These are phyloP conservation scores for Raphidocelis subcapitata DNA, from an alignment of 139 green algal genomes.

Conservation along the genomic window DNA sequence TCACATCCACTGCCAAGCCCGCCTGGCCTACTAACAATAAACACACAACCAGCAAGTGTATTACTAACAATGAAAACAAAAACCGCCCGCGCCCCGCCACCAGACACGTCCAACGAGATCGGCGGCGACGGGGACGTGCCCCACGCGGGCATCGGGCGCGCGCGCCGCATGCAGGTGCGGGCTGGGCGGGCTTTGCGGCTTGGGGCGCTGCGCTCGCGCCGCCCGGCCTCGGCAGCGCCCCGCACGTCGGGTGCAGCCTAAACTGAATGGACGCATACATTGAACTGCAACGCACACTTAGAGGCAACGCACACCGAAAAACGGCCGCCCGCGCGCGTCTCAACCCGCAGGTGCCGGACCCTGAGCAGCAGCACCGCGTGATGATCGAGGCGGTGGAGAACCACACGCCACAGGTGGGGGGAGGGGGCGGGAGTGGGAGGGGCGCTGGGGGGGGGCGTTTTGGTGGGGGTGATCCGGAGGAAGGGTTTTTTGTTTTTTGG, in stretches of 20 bases:
- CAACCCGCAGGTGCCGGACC: constrained; percentile 36
- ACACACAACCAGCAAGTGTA: neutral
- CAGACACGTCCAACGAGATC: constrained; percentile 84
- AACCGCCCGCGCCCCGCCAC: neutral
- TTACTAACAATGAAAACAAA: neutral
- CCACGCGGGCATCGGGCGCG: constrained; percentile 90
- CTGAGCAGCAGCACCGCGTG: constrained; percentile 73
- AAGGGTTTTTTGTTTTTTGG: too few relatives aligned
- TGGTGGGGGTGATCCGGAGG: too few relatives aligned
- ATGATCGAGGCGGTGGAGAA: constrained; percentile 99
- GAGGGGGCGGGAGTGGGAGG: neutral
- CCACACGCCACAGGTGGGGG: constrained; percentile 86
- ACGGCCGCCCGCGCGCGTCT: neutral
- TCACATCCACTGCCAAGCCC: neutral
- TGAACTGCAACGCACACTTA: too few relatives aligned
- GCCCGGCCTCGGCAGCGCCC: too few relatives aligned
- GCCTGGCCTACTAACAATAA: neutral
- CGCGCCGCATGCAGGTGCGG: constrained; percentile 89
- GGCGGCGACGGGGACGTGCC: constrained; percentile 91
- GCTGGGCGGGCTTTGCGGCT: neutral
- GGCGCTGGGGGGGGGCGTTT: too few relatives aligned
- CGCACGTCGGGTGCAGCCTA: too few relatives aligned
- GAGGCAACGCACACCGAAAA: too few relatives aligned
- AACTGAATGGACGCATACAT: too few relatives aligned
- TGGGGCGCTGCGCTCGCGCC: too few relatives aligned